phyloP scores from a whole-genome alignment of 176 grass and related monocot genomes.

The Aegilops bicornis region DNA sequence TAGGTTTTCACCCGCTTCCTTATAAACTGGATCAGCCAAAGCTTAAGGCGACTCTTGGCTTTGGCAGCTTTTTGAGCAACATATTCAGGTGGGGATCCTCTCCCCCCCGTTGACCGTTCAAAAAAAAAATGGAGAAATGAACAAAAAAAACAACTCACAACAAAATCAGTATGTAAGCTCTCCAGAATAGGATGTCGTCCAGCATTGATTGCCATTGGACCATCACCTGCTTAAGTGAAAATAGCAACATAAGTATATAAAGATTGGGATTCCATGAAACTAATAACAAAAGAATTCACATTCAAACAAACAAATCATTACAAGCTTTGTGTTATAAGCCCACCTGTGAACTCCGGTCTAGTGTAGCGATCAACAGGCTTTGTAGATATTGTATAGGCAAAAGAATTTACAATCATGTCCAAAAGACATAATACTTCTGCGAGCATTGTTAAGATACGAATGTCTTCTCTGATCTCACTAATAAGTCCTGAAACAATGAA shows the following conservation, averaged over 20 bases:
- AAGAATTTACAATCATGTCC: conserved; percentile 99
- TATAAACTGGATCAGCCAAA: too few species aligned
- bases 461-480: conserved; percentile 76
- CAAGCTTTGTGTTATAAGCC: neutral
- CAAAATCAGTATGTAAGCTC: conserved; percentile 75
- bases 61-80: too few species aligned
- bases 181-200: conserved; percentile 95
- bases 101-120: too few species aligned
- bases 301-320: neutral
- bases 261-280: neutral
- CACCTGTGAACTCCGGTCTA: conserved; percentile 88
- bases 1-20: too few species aligned
- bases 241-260: conserved; percentile 12
- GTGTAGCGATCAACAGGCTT: conserved; percentile 78
- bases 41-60: too few species aligned
- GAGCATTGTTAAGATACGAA: conserved; percentile 74
- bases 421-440: conserved; percentile 86
- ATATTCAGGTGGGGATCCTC: too few species aligned
- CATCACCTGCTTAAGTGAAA: conserved; percentile 59
- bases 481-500: conserved; percentile 58
- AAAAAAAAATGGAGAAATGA: conserved; percentile 3
- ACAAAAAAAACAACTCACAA: conserved; percentile 48
- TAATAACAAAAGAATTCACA: conserved; percentile 7
- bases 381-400: conserved; percentile 88
- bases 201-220: conserved; percentile 93